Percentiles rank a stretch among this genome's conserved stretches.
Conservation (phyloP, 306 rosid genomes). For the Pyrus betulifolia region DNA sequence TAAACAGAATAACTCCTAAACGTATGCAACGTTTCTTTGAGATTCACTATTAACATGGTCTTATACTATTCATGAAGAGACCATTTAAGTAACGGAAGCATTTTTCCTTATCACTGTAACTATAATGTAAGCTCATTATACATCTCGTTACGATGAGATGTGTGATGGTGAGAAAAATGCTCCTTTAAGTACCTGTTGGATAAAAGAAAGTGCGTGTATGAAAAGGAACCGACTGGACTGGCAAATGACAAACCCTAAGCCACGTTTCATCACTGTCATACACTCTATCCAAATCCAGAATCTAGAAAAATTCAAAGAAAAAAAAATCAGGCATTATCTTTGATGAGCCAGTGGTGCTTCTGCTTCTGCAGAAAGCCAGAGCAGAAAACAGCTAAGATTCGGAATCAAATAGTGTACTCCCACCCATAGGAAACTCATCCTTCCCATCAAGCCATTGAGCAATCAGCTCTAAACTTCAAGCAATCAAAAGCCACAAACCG, state of each 20-base stretch:
- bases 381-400: neutral
- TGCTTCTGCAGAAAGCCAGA: neutral
- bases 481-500: neutral
- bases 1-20: too few relatives aligned
- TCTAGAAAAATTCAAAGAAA: neutral
- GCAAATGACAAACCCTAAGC: conserved; percentile 34
- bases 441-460: neutral
- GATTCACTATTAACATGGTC: too few relatives aligned
- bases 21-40: too few relatives aligned
- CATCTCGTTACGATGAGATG: too few relatives aligned
- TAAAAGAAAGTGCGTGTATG: neutral
- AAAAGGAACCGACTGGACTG: conserved; percentile 19
- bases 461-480: conserved; percentile 29
- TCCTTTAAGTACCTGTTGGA: neutral
- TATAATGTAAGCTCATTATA: too few relatives aligned
- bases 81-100: too few relatives aligned
- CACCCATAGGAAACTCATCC: neutral
- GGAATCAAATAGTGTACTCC: neutral
- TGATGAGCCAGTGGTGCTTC: conserved; percentile 11
- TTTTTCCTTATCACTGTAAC: too few relatives aligned
- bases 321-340: conserved; percentile 16
- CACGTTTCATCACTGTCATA: conserved; percentile 45
- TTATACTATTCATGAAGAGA: too few relatives aligned
- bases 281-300: conserved; percentile 38
- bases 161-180: too few relatives aligned